Base-by-base conservation (phyloP, 345 rosid species). In the Moringa oleifera region DNA sequence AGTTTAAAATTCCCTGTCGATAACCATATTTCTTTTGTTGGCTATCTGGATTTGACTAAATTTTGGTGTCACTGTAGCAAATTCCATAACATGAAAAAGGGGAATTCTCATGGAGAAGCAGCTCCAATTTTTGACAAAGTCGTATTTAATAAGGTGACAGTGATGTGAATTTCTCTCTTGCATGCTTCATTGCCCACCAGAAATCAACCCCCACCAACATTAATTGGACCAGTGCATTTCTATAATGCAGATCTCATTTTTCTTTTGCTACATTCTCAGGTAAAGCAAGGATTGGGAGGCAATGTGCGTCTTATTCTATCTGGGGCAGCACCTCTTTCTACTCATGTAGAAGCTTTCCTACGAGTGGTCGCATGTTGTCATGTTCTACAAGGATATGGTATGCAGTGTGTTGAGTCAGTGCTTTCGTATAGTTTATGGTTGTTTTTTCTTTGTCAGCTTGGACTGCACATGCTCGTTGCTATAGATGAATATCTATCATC, bases 351-450 rank as follows among this genome's bases (percentile, higher is more conserved):
- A 84, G 63, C 86, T 57, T 94, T 80, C 85, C 77, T 94, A 45
- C 82, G 97, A 67, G 99, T 91, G 73, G 99, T 94, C 18, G 81
- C 99, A 25, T 94, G 97, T 79, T 84, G 93, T 59, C 95, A 91
- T 76, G 93, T 94, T 72, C 82, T 91, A 19, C 99, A 94, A 80
- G 99, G 99, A 91, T 94, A 94, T 66, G 99, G 99, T 93, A 80
- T 46, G 50, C 57, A 41, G 13, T 72, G 73, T 50, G 51, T 51
- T 37, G 20, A 52, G 53, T 55, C 11, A 13, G 17, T 13, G 33
- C 8, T 7, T 4, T 16, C 6, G 17, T 41, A 4, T 41, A 15
- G 9, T 41, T 41, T 9, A 8, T 52, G 9, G 4, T 51, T 49
- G 18, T 51, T 25, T 47, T 23, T 36, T 22, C 24, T 46, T 52